Evolutionary conservation across 495 filamentous ascomycete genomes (phyloP).

Genomic region (Penicillium nucicola): DNA sequence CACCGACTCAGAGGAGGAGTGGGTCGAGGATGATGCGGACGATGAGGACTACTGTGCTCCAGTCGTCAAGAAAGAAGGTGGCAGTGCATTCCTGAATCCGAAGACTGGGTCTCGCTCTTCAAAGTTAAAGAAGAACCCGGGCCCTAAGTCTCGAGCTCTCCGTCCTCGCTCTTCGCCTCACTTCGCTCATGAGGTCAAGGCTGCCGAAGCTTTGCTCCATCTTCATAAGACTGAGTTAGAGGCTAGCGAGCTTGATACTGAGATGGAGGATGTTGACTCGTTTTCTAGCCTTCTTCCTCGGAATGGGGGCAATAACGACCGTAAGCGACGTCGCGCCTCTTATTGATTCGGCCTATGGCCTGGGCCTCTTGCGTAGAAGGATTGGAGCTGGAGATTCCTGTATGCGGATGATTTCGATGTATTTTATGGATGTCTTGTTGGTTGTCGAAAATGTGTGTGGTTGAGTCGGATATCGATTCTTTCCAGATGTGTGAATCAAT

Average conservation of each 20-base stretch:
- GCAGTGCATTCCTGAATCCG: too few species aligned
- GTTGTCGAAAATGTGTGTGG: neutral
- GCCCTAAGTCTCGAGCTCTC: neutral
- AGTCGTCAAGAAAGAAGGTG: neutral
- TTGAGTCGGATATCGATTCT: neutral
- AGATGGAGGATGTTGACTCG: slow-evolving; percentile 6
- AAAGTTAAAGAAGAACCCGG: slow-evolving; percentile 7
- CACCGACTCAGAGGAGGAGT: slow-evolving; percentile 6
- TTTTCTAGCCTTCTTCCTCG: neutral
- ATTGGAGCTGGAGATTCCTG: neutral
- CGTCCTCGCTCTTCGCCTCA: neutral
- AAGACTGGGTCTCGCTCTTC: neutral
- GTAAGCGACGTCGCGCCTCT: slow-evolving; percentile 20
- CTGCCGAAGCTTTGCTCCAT: slow-evolving; percentile 55
- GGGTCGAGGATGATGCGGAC: slow-evolving; percentile 11
- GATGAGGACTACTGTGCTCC: slow-evolving; percentile 19
- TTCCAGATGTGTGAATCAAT: neutral
- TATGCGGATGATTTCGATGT: neutral
- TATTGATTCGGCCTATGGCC: too few species aligned
- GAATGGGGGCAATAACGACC: neutral
- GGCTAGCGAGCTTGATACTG: slow-evolving; percentile 3
- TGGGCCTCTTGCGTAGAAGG: slow-evolving; percentile 6
- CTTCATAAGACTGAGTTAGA: slow-evolving; percentile 46
- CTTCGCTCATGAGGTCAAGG: slow-evolving; percentile 45
- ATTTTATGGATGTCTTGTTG: slow-evolving; percentile 1